Conservation (phyloP, 2,329 filamentous ascomycete genomes). For the Colletotrichum coccodes region DNA sequence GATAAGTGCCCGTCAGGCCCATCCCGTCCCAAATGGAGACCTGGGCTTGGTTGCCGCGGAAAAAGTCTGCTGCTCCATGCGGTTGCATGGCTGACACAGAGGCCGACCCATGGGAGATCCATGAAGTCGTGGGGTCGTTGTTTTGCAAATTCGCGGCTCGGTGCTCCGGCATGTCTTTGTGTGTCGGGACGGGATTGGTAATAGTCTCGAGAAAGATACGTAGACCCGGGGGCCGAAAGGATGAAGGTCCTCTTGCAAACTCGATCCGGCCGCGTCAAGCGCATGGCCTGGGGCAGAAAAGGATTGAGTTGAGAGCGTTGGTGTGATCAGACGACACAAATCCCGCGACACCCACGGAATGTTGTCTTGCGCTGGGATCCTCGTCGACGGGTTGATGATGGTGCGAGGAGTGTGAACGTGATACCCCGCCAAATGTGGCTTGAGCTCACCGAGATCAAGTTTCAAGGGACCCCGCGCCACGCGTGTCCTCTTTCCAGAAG, state of each 20-base stretch:
- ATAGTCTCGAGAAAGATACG: background rate
- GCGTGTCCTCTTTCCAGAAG: background rate
- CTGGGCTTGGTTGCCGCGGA: slow-evolving; percentile 12
- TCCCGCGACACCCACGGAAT: background rate
- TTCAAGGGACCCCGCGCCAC: slow-evolving; percentile 26
- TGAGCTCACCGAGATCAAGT: slow-evolving; percentile 4
- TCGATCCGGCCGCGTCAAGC: background rate
- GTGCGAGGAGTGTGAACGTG: background rate
- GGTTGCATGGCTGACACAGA: slow-evolving; percentile 21
- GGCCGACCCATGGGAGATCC: slow-evolving; percentile 30
- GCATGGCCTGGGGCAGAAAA: background rate
- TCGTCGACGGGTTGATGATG: background rate
- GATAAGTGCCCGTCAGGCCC: slow-evolving; percentile 25
- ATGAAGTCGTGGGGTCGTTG: slow-evolving; percentile 28
- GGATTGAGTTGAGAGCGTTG: background rate
- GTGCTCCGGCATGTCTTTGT: slow-evolving; percentile 25
- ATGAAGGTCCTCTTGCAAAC: background rate
- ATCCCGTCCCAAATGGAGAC: slow-evolving; percentile 22
- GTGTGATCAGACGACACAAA: background rate
- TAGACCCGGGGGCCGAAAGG: background rate
- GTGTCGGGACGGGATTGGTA: slow-evolving; percentile 22
- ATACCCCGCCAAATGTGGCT: slow-evolving; percentile 32
- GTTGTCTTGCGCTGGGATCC: background rate
- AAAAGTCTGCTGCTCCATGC: slow-evolving; percentile 22
- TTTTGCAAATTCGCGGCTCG: slow-evolving; percentile 22